phyloP scores from a whole-genome alignment of 1,284 basidiomycete genomes.

The Trametes pubescens region DNA sequence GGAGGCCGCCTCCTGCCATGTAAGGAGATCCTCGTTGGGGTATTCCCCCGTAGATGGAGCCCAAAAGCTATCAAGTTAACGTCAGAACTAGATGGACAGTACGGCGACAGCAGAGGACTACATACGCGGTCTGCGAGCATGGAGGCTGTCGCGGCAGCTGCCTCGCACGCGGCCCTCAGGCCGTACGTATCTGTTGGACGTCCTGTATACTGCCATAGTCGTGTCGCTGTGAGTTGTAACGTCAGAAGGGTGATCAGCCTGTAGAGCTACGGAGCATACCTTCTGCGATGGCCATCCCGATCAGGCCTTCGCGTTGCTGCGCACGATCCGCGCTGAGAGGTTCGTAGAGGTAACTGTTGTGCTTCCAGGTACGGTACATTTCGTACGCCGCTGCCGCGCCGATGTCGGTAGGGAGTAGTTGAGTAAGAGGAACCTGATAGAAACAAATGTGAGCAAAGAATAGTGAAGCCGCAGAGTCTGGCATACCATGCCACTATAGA shows the following conservation, averaged over 20 bases:
- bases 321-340: slow-evolving; percentile 60
- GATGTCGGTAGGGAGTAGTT: slow-evolving; percentile 59
- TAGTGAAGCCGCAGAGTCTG: not conserved
- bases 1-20: slow-evolving; percentile 4
- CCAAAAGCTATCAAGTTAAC: not conserved
- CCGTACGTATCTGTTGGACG: slow-evolving; percentile 27
- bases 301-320: slow-evolving; percentile 65
- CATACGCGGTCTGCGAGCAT: slow-evolving; percentile 29
- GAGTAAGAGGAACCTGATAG: slow-evolving; percentile 46
- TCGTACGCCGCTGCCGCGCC: slow-evolving; percentile 77
- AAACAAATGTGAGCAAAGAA: slow-evolving; percentile 8
- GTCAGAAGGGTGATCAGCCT: not conserved
- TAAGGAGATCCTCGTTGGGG: slow-evolving; percentile 8
- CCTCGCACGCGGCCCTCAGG: slow-evolving; percentile 24
- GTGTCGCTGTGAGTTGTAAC: slow-evolving; percentile 12
- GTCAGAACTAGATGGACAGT: not conserved
- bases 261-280: slow-evolving; percentile 45
- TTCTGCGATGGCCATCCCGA: slow-evolving; percentile 70
- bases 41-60: slow-evolving; percentile 7
- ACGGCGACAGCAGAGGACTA: not conserved
- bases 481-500: slow-evolving; percentile 64
- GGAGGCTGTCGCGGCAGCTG: slow-evolving; percentile 26
- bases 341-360: slow-evolving; percentile 60
- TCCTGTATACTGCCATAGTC: slow-evolving; percentile 31
- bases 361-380: slow-evolving; percentile 68